Evolutionary conservation across 2,329 filamentous ascomycete genomes (phyloP), one percentile per base, ranked within the genome.

Genomic region (Colletotrichum spinosum): DNA sequence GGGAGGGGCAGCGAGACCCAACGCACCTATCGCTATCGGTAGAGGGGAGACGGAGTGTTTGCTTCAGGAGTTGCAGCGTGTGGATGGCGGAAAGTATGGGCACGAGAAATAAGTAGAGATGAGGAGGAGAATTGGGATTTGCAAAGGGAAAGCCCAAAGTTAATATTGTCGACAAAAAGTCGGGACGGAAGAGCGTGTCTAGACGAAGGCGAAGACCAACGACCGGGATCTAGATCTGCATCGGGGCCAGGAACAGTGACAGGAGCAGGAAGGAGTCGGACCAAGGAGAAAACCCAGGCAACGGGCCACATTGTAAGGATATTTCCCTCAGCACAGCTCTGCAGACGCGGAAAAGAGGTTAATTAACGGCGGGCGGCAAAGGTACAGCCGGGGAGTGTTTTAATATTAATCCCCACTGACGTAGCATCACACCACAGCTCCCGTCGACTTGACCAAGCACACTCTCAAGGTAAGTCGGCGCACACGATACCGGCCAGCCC

Each of bases 331-430:
- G 15, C 41, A 65, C 45, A 45, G 51, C 51, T 61, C 35, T 55
- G 57, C 57, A 61, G 51, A 51, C 15, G 46, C 25, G 3, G 25
- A 25, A 55, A 52, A 45, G 62, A 61, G 52, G 49, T 52, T 52
- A 60, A 56, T 52, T 52, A 60, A 56, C 38, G 44, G 59, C 49
- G 38, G 53, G 45, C 45, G 42, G 46, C n/a, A 45, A 33, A 49
- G 37, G 46, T 41, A 51, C 52, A 17, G 54, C 8, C 50, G 50
- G 57, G 59, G 58, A 58, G 48, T 58, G 54, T 42, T 58, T 67
- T 69, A 68, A 68, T 68, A 68, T 69, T 69, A 60, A 55, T 69
- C 67, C 34, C 67, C 67, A 69, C 67, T 61, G 65, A 66, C 60
- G 67, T 65, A 65, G 59, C 56, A 60, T 52, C 64, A 51, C 52